Base-by-base conservation (phyloP, 768 basidiomycete genomes). In the Lactarius vividus region DNA sequence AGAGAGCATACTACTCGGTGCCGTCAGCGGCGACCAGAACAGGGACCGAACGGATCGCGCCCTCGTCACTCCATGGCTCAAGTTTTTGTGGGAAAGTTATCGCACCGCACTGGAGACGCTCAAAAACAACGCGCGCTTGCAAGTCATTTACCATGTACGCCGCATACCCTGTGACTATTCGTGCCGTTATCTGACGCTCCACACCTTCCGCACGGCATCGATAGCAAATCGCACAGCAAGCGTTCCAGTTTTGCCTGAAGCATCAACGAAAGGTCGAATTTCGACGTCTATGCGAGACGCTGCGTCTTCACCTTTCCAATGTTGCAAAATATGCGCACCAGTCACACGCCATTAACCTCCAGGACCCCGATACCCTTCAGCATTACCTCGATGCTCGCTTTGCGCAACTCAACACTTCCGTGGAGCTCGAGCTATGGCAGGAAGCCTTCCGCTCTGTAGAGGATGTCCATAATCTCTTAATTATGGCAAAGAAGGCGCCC, bases 61-160 rank as follows among this genome's bases (percentile, higher is more conserved):
- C 8, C 84, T 98, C 59, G 94, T 99, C 69, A 97, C 94, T 0
- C 96, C 96, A 0, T 97, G 95, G 89, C 89, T 98, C 74, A 95
- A 96, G 74, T 97, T 98, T 77, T 83, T 95, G n/a, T 98, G 96
- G 95, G 96, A 98, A 81, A 93, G 92, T 71, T 98, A 98, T 75
- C 88, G 96, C 63, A 97, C 94, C 23, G 94, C 91, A 1, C 80
- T 99, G 49, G 96, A 98, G 79, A 95, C 95, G 2, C 82, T 98
- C 70, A 96, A 98, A 75, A 96, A 97, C 75, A 98, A 97, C 73
- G 91, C 94, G 20, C 81, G 96, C 20, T 78, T 98, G 44, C 96
- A 99, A 78, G 79, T 81, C 20, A 93, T 98, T 68, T 99, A 99
- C 79, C 96, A 98, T 84, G 94, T 91, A 56, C 62, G 87, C 61